Evolutionary conservation across 495 filamentous ascomycete species (phyloP).

Genomic region (Lindgomyces ingoldianus): DNA sequence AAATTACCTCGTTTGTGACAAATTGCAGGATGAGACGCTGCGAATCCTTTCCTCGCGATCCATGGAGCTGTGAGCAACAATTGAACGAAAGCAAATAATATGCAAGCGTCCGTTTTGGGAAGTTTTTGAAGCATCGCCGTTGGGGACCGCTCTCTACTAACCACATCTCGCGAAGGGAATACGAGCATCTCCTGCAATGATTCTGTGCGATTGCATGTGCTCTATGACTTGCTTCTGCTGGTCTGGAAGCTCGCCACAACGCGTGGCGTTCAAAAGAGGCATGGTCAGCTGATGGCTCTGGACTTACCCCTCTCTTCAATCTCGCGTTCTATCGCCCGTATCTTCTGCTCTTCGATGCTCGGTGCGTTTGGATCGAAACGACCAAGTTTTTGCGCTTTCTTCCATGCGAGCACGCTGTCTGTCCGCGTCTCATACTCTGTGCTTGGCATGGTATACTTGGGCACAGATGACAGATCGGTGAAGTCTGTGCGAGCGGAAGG

Average conservation of each 20-base stretch:
- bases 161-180: neutral
- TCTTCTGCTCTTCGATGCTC: conserved; percentile 62
- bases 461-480: conserved; percentile 73
- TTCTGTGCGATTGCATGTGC: neutral
- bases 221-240: conserved; percentile 13
- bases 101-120: conserved; percentile 20
- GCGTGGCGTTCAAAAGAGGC: conserved; percentile 12
- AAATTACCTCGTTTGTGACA: conserved; percentile 15
- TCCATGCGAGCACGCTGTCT: conserved; percentile 91
- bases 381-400: conserved; percentile 85
- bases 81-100: conserved; percentile 12
- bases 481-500: conserved; percentile 70
- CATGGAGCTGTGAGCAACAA: neutral
- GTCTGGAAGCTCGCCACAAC: conserved; percentile 2
- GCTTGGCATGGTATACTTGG: conserved; percentile 81
- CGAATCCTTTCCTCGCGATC: conserved; percentile 3
- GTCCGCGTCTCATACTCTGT: conserved; percentile 79
- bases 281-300: conserved; percentile 14
- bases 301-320: conserved; percentile 59
- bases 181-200: conserved; percentile 19
- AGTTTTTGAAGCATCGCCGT: conserved; percentile 18
- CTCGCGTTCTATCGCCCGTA: conserved; percentile 64
- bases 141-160: neutral
- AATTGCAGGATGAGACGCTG: conserved; percentile 10
- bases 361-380: conserved; percentile 89